A percentile compares a stretch with the other conserved stretches of the same genome.
Evolutionary conservation across 306 rosid genomes (phyloP).

Genomic region (Cucumis hystrix): DNA sequence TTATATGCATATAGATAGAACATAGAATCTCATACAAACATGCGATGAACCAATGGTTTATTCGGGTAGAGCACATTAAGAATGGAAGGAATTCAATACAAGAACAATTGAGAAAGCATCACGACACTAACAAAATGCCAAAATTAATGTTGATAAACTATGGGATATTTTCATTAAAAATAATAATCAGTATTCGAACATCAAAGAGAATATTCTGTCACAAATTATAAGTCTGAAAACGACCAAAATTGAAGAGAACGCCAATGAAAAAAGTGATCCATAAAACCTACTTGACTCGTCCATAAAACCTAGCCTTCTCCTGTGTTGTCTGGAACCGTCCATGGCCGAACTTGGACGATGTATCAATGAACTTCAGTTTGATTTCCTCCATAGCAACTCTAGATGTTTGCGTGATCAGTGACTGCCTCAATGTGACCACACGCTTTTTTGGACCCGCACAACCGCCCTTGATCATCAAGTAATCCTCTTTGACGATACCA

Average conservation of each 20-base stretch:
- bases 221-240: no score
- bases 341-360: slow-evolving; percentile 77
- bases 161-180: no score
- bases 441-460: slow-evolving; percentile 69
- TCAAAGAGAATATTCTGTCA: no score
- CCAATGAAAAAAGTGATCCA: neutral
- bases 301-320: slow-evolving; percentile 61
- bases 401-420: slow-evolving; percentile 60
- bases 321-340: slow-evolving; percentile 65
- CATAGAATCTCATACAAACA: no score
- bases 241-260: neutral
- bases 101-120: no score
- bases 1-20: no score
- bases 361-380: slow-evolving; percentile 59
- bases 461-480: slow-evolving; percentile 49
- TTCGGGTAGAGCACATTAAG: no score
- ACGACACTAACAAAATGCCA: no score
- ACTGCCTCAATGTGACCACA: slow-evolving; percentile 59
- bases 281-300: slow-evolving; percentile 30
- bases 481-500: slow-evolving; percentile 53
- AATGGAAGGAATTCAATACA: no score
- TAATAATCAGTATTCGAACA: no score
- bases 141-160: no score
- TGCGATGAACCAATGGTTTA: no score
- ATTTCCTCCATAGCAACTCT: slow-evolving; percentile 58